Evolutionary conservation across 1,139 yeast species (phyloP).

Genomic region (Yamadazyma atmosphaerica): DNA sequence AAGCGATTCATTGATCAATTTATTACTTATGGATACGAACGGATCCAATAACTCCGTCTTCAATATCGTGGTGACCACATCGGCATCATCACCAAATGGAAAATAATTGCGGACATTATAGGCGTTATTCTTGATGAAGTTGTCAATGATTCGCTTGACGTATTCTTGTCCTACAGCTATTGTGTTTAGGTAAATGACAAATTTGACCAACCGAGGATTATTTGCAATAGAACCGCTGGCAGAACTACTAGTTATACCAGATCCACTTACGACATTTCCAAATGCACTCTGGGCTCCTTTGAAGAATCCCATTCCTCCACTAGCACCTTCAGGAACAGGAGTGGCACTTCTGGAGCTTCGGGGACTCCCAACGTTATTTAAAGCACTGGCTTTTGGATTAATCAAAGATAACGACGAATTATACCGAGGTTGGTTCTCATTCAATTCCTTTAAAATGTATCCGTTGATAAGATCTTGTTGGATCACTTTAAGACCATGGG

Average conservation of each 20-base stretch:
- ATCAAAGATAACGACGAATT: slow-evolving; percentile 38
- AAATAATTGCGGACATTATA: slow-evolving; percentile 39
- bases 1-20: slow-evolving; percentile 53
- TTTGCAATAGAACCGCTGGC: slow-evolving; percentile 16
- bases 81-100: slow-evolving; percentile 58
- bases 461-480: slow-evolving; percentile 41
- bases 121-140: slow-evolving; percentile 26
- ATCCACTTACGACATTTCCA: slow-evolving; percentile 45
- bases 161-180: slow-evolving; percentile 59
- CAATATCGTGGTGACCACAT: slow-evolving; percentile 42
- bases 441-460: slow-evolving; percentile 49
- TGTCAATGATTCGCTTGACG: slow-evolving; percentile 46
- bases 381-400: slow-evolving; percentile 14
- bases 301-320: slow-evolving; percentile 35
- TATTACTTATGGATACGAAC: slow-evolving; percentile 42
- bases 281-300: slow-evolving; percentile 49
- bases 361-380: slow-evolving; percentile 24
- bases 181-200: slow-evolving; percentile 60
- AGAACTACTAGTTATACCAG: slow-evolving; percentile 23
- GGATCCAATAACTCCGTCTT: slow-evolving; percentile 36
- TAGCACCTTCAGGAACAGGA: slow-evolving; percentile 31
- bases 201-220: slow-evolving; percentile 43
- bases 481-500: slow-evolving; percentile 28
- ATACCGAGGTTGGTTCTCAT: slow-evolving; percentile 56
- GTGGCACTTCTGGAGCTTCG: slow-evolving; percentile 30